These are phyloP conservation scores for Cladophialophora carrionii DNA, from an alignment of 2,329 filamentous ascomycete species.

Conservation along the genomic window DNA sequence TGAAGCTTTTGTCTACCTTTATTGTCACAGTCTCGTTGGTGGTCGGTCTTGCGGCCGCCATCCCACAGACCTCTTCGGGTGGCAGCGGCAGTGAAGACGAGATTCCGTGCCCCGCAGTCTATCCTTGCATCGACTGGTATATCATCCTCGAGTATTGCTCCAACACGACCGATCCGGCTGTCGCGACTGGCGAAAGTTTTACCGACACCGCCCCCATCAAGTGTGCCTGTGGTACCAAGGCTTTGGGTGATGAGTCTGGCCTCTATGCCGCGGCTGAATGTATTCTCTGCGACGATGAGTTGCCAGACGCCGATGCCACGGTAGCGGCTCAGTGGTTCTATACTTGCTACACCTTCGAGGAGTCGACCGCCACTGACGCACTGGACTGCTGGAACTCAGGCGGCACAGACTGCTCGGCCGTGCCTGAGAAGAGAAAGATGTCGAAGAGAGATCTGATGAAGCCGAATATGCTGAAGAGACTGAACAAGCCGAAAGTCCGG, in stretches of 20 bases:
- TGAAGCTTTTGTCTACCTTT: neutral
- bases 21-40: neutral
- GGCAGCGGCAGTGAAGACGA: neutral
- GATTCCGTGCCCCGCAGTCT: neutral
- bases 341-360: slow-evolving; percentile 4
- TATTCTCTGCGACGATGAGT: neutral
- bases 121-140: neutral
- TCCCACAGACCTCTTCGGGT: neutral
- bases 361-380: neutral
- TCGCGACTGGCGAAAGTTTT: neutral
- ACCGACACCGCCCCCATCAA: neutral
- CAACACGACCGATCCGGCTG: slow-evolving; percentile 2
- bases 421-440: slow-evolving; percentile 1
- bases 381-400: slow-evolving; percentile 9
- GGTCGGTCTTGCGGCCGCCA: neutral
- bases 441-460: neutral
- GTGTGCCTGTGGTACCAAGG: neutral
- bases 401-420: neutral
- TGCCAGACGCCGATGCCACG: neutral
- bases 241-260: neutral
- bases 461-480: neutral
- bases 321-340: neutral
- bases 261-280: neutral
- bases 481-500: neutral
- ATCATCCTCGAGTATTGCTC: neutral